Conservation (phyloP, 2,329 filamentous ascomycete species). For the Anisogramma anomala region DNA sequence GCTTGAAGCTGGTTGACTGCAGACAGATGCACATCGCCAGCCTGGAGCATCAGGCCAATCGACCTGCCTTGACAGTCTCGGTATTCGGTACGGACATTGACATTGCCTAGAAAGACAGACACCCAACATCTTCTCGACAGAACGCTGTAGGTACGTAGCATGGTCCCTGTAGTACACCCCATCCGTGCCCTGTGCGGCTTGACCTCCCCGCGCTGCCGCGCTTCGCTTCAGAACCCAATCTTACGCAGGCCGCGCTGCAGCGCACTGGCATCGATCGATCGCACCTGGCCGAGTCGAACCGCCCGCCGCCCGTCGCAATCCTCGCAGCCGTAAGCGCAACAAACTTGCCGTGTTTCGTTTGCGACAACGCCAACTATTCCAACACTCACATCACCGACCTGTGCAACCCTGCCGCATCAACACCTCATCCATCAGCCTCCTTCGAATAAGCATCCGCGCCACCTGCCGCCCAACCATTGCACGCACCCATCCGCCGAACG, state of each 20-base stretch:
- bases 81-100: no score
- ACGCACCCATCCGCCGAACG: background rate
- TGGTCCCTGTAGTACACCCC: no score
- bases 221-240: conserved; percentile 1
- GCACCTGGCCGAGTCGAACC: background rate
- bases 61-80: background rate
- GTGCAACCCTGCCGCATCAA: background rate
- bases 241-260: background rate
- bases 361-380: background rate
- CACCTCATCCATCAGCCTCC: background rate
- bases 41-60: background rate
- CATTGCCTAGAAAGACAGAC: no score
- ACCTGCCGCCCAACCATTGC: background rate
- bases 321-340: background rate
- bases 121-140: no score
- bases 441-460: background rate
- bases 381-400: background rate
- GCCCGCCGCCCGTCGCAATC: background rate
- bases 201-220: background rate
- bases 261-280: background rate
- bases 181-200: background rate
- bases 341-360: background rate
- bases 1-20: no score
- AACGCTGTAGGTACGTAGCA: background rate
- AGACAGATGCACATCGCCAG: background rate